Evolutionary conservation across 495 filamentous ascomycete genomes (phyloP).

Genomic region (Aspergillus funiculosus): DNA sequence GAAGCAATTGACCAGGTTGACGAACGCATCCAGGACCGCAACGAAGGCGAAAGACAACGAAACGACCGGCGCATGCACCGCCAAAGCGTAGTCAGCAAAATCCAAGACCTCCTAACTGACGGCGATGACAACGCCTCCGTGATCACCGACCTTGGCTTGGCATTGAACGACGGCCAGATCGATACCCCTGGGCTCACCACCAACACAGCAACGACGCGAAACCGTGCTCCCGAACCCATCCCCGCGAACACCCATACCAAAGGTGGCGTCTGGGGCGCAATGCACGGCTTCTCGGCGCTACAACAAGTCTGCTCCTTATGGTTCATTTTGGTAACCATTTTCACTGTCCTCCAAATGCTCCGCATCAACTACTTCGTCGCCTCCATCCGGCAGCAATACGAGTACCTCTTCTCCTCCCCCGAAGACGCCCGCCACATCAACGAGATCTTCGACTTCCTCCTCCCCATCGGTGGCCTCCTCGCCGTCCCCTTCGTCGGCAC

Average conservation of each 20-base stretch:
- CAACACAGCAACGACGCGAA: not conserved
- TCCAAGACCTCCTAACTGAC: conserved; percentile 60
- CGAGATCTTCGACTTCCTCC: conserved; percentile 78
- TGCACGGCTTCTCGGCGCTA: conserved; percentile 67
- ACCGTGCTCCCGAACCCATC: conserved; percentile 11
- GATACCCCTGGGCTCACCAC: conserved; percentile 9
- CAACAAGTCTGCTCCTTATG: conserved; percentile 77
- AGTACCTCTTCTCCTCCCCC: conserved; percentile 60
- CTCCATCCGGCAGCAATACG: conserved; percentile 81
- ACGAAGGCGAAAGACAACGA: conserved; percentile 52
- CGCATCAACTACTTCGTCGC: conserved; percentile 98
- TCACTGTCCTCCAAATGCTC: conserved; percentile 88
- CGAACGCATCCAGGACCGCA: conserved; percentile 38
- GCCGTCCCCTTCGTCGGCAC: conserved; percentile 84
- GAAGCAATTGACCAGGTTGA: conserved; percentile 56
- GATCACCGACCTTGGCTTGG: conserved; percentile 3
- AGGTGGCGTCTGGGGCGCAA: conserved; percentile 79
- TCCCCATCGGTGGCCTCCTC: conserved; percentile 79
- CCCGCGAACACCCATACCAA: conserved; percentile 23
- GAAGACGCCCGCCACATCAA: conserved; percentile 64
- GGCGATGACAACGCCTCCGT: conserved; percentile 41
- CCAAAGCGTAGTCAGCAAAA: conserved; percentile 63
- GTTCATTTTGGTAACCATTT: conserved; percentile 81
- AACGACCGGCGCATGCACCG: conserved; percentile 59
- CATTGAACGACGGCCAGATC: not conserved